Conservation (phyloP, 805 yeast species). For the Spathaspora passalidarum region DNA sequence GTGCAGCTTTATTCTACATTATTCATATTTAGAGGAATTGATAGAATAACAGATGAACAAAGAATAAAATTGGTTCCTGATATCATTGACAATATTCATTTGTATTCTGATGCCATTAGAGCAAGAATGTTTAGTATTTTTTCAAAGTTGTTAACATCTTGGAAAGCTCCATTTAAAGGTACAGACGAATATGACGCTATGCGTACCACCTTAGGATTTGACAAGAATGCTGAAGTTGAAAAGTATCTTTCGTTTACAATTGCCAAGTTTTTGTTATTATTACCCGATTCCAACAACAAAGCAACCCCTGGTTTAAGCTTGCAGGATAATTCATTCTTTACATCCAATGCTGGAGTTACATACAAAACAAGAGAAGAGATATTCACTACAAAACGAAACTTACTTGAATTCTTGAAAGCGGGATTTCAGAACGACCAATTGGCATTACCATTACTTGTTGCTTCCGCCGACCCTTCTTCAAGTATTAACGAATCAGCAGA, state of each 20-base stretch:
- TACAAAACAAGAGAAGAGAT: constrained; percentile 49
- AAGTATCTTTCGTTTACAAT: constrained; percentile 45
- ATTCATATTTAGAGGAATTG: constrained; percentile 66
- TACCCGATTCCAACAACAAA: constrained; percentile 33
- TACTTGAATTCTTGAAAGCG: constrained; percentile 37
- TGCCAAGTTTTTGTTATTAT: constrained; percentile 55
- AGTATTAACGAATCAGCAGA: constrained; percentile 54
- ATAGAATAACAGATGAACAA: constrained; percentile 42
- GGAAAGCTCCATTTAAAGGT: constrained; percentile 50
- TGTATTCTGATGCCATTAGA: constrained; percentile 29
- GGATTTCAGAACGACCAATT: constrained; percentile 39
- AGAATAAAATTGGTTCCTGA: constrained; percentile 44
- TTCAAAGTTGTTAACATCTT: constrained; percentile 47
- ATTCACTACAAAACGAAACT: constrained; percentile 20
- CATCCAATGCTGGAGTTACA: constrained; percentile 63
- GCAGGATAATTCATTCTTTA: constrained; percentile 58
- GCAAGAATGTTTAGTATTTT: constrained; percentile 64
- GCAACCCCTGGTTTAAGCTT: constrained; percentile 60
- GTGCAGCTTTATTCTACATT: constrained; percentile 63
- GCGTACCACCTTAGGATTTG: constrained; percentile 33
- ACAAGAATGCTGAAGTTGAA: constrained; percentile 36
- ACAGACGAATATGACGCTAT: constrained; percentile 38
- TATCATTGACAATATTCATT: constrained; percentile 46
- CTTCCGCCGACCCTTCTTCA: constrained; percentile 57
- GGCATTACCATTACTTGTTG: constrained; percentile 55